These are phyloP conservation scores for Monosporozyma yasuniensis DNA, from an alignment of 805 yeast genomes.

Conservation along the genomic window DNA sequence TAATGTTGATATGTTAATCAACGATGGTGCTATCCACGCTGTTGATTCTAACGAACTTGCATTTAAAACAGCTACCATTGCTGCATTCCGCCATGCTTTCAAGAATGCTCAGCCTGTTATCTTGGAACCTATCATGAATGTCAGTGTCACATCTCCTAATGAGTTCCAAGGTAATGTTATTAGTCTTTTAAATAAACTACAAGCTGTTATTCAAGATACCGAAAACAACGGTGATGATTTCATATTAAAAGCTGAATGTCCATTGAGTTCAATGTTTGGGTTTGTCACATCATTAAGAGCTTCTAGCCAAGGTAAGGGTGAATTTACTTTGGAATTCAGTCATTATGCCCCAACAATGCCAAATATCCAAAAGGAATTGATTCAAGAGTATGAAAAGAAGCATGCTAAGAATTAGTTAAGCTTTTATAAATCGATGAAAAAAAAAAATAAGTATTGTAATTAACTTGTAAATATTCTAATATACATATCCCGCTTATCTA, in stretches of 20 bases:
- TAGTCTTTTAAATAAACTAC: conserved; percentile 82
- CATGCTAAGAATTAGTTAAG: conserved; percentile 29
- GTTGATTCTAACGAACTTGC: conserved; percentile 96
- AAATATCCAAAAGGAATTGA: conserved; percentile 81
- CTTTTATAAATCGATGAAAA: conserved; percentile 1
- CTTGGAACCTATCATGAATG: conserved; percentile 93
- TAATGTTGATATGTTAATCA: conserved; percentile 85
- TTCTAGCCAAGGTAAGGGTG: conserved; percentile 97
- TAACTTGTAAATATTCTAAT: conserved; percentile 1
- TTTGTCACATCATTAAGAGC: conserved; percentile 94
- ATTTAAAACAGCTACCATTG: conserved; percentile 83
- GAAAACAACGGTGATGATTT: conserved; percentile 93
- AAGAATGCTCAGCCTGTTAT: conserved; percentile 75
- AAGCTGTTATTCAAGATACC: conserved; percentile 88
- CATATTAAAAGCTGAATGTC: conserved; percentile 87
- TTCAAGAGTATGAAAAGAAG: conserved; percentile 70
- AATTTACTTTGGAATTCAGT: conserved; percentile 89
- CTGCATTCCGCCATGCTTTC: conserved; percentile 90
- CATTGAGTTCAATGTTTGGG: conserved; percentile 94
- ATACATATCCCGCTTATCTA: conserved; percentile 1
- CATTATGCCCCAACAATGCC: conserved; percentile 87
- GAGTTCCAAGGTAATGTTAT: conserved; percentile 94
- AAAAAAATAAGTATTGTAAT: neutral
- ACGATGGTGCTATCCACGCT: conserved; percentile 95
- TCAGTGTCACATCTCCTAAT: conserved; percentile 85